Conservation (phyloP, 768 basidiomycete genomes). For the Naematelia encephala region DNA sequence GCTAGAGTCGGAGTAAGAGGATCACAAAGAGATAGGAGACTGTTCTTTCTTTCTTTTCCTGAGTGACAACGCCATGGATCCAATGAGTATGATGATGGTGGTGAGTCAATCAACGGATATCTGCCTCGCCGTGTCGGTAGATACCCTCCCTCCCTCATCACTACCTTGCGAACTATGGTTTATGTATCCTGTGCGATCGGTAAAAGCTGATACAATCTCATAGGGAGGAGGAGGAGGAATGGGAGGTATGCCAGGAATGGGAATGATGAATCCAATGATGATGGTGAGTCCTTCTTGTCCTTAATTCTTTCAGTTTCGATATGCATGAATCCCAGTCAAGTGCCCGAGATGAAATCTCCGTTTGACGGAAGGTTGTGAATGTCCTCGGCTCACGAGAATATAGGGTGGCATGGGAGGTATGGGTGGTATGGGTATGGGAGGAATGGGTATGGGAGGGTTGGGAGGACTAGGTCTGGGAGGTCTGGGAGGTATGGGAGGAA, state of each 20-base stretch:
- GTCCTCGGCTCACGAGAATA: not conserved
- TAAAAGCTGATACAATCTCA: not conserved
- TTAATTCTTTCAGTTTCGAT: no score
- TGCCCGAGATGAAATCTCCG: no score
- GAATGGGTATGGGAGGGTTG: constrained; percentile 53
- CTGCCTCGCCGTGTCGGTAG: not conserved
- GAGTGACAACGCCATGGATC: constrained; percentile 44
- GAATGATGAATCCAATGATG: constrained; percentile 29
- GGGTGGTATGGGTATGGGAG: constrained; percentile 46
- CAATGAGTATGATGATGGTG: constrained; percentile 43
- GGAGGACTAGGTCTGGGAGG: constrained; percentile 56
- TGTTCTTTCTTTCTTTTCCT: no score
- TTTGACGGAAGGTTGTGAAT: no score
- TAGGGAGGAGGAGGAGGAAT: constrained; percentile 28
- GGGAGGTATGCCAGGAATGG: constrained; percentile 37
- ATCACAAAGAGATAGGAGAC: no score
- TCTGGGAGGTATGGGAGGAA: constrained; percentile 29
- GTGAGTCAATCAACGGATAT: constrained; percentile 15
- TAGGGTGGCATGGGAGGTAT: constrained; percentile 45
- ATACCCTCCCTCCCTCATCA: not conserved
- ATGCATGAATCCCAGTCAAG: no score
- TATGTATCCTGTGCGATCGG: not conserved
- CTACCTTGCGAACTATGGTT: not conserved
- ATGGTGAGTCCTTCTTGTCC: constrained; percentile 5
- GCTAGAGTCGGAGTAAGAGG: no score